Percentiles rank a stretch among this genome's conserved stretches.
phyloP scores from a whole-genome alignment of 2,329 filamentous ascomycete genomes.

The Claviceps arundinis region DNA sequence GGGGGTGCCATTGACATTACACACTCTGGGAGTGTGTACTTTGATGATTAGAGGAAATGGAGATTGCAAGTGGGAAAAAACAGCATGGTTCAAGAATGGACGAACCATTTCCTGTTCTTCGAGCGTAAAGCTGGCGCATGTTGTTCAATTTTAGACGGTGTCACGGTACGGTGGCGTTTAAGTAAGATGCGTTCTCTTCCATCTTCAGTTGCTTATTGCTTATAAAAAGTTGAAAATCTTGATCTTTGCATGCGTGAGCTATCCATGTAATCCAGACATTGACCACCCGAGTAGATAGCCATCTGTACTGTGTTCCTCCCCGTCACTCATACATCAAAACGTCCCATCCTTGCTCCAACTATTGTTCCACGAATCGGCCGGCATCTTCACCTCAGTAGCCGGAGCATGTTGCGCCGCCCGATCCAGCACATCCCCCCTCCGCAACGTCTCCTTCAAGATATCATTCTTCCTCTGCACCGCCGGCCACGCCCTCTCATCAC shows the following conservation, averaged over 20 bases:
- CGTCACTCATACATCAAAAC: slow-evolving; percentile 8
- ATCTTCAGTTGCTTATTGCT: too few species aligned
- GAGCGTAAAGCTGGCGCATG: neutral
- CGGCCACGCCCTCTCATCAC: slow-evolving; percentile 24
- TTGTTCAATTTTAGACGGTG: neutral
- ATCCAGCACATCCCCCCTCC: slow-evolving; percentile 10
- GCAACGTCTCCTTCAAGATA: slow-evolving; percentile 26
- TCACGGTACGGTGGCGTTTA: neutral
- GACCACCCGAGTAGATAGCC: neutral
- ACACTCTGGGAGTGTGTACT: slow-evolving; percentile 79
- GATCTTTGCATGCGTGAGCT: too few species aligned
- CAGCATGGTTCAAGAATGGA: neutral
- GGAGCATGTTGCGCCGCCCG: slow-evolving; percentile 18
- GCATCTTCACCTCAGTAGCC: slow-evolving; percentile 13
- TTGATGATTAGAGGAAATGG: slow-evolving; percentile 55
- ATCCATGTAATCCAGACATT: neutral
- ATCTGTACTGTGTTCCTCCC: neutral
- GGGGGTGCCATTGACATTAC: slow-evolving; percentile 78
- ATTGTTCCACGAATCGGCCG: slow-evolving; percentile 6
- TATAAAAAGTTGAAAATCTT: too few species aligned
- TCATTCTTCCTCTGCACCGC: slow-evolving; percentile 35
- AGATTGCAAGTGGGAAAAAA: neutral
- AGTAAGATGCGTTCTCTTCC: neutral
- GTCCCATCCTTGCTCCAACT: slow-evolving; percentile 13
- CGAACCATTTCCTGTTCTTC: too few species aligned